These are phyloP conservation scores for Cornus kousa DNA, from an alignment of 148 eudicot species.

Conservation along the genomic window DNA sequence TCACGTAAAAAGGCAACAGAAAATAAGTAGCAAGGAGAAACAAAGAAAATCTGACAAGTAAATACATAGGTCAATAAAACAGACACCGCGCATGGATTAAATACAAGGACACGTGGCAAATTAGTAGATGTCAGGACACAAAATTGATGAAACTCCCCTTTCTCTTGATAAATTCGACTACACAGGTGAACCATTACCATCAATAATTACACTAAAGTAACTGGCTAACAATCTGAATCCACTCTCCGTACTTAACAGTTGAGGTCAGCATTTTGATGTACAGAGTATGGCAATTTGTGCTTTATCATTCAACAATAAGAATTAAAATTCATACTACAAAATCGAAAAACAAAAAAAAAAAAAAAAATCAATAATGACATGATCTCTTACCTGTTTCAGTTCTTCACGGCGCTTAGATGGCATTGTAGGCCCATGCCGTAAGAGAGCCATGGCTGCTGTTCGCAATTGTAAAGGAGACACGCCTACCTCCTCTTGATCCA, in stretches of 20 bases:
- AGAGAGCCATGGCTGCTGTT: constrained; percentile 91
- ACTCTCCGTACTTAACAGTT: too few species aligned
- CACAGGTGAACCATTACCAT: too few species aligned
- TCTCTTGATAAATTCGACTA: too few species aligned
- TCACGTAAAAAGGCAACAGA: not conserved
- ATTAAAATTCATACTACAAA: not conserved
- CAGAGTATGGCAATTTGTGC: not conserved
- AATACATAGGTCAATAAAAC: too few species aligned
- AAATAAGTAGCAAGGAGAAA: not conserved
- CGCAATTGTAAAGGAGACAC: constrained; percentile 85
- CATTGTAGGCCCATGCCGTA: constrained; percentile 88
- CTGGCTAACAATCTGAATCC: too few species aligned
- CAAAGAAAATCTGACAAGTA: not conserved
- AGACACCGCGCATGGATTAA: too few species aligned
- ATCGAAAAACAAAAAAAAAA: not conserved
- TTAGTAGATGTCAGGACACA: too few species aligned
- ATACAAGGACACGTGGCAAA: too few species aligned
- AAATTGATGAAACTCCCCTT: too few species aligned
- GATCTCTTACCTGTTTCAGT: constrained; percentile 58
- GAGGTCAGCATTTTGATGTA: not conserved
- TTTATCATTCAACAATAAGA: not conserved
- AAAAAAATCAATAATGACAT: not conserved
- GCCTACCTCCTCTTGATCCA: constrained; percentile 50
- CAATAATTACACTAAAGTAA: too few species aligned
- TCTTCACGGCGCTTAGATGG: constrained; percentile 78